phyloP scores from a whole-genome alignment of 257 asterid genomes.

The Capsicum rhomboideum region DNA sequence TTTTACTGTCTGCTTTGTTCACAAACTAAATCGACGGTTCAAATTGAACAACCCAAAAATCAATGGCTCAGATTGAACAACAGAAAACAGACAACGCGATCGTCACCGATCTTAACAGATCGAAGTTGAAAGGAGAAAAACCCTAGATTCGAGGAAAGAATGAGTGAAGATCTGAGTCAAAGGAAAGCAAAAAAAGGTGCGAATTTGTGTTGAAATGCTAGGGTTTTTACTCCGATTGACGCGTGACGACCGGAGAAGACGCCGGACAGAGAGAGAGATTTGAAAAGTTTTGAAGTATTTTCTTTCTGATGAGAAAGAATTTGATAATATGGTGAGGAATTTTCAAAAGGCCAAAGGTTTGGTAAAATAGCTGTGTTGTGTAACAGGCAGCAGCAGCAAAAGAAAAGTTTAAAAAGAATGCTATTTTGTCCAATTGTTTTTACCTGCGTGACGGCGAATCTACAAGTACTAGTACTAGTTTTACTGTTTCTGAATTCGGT shows the following conservation, averaged over 20 bases:
- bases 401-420: no score
- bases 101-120: constrained; percentile 1
- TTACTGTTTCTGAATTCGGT: no score
- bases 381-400: not conserved
- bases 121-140: not conserved
- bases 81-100: not conserved
- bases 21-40: constrained; percentile 3
- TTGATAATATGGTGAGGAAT: constrained; percentile 9
- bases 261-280: constrained; percentile 21
- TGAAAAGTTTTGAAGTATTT: constrained; percentile 22
- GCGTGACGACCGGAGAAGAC: constrained; percentile 10
- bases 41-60: not conserved
- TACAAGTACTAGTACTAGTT: no score
- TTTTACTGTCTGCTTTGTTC: constrained; percentile 2
- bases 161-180: constrained; percentile 11
- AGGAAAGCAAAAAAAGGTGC: not conserved
- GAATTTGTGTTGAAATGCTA: not conserved
- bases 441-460: no score
- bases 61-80: not conserved
- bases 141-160: constrained; percentile 17
- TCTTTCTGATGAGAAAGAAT: constrained; percentile 23
- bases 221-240: not conserved
- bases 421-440: no score
- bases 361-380: not conserved
- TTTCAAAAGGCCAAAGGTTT: not conserved